Base-by-base conservation (phyloP, 2,329 filamentous ascomycete species). In the Fusarium acutatum region DNA sequence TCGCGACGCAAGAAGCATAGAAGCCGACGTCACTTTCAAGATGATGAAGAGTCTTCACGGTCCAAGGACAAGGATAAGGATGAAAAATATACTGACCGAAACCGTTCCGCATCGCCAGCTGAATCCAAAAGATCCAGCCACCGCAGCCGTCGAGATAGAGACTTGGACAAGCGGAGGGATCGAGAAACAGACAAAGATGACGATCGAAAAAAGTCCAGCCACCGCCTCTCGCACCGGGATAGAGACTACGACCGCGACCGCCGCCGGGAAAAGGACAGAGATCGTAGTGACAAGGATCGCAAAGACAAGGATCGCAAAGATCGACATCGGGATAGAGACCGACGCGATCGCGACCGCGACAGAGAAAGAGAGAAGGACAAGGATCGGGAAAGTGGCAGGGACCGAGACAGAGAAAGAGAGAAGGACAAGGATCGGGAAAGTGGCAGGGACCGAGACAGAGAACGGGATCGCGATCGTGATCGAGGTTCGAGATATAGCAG, bases 91-190 rank as follows among this genome's bases (percentile, higher is more conserved):
- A 83, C 84, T 18, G 87, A 90, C 53, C 87, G 88, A 57, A 90
- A 91, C 1, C 87, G 92, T 64, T 94, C 92, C 10, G 86, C 87
- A 10, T 94, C 93, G 6, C 88, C 88, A 3, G 88, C 90, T 18
- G 86, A 87, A 15, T 86, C 86, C 41, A 89, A 87, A 72, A 82
- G 87, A 60, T 87, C 88, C 12, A 86, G 86, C 54, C 89, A 91
- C 75, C 89, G 90, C 69, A 90, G 90, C 74, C 90, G 88, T 58
- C 87, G 87, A 72, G 89, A 92, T 46, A 85, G 86, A 64, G 85
- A 84, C 64, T 80, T 80, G 35, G 86, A 88, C 52, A 80, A 84
- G 59, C 78, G 77, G 41, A 78, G 75, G 34, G 83, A 86, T 60
- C 81, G 85, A 75, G 85, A 90, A 54, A 80, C 80, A 63, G 83